These are phyloP conservation scores for Keithomyces neogunnii DNA, from an alignment of 2,329 filamentous ascomycete genomes.

Conservation along the genomic window DNA sequence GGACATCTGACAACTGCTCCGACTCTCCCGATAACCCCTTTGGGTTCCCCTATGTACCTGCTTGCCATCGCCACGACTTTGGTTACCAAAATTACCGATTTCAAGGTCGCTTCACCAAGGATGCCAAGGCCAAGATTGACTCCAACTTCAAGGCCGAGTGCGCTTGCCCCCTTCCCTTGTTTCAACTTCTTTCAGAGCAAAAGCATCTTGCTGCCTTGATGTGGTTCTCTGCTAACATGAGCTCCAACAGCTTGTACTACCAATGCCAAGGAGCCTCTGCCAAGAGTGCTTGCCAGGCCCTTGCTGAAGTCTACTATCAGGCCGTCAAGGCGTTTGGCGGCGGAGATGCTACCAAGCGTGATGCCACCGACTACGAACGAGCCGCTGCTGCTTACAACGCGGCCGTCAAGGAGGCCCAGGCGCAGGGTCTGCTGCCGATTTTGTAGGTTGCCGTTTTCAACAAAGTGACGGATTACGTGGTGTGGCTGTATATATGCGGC, in stretches of 20 bases:
- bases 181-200: background rate
- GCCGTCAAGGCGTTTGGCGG: conserved; percentile 30
- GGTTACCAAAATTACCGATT: conserved; percentile 44
- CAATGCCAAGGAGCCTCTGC: conserved; percentile 21
- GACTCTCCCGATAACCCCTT: conserved; percentile 34
- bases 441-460: background rate
- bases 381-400: conserved; percentile 25
- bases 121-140: conserved; percentile 36
- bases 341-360: conserved; percentile 19
- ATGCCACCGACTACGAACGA: conserved; percentile 23
- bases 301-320: conserved; percentile 33
- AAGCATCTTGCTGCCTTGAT: too few species aligned
- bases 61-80: conserved; percentile 48
- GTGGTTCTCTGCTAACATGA: background rate
- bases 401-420: conserved; percentile 26
- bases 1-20: conserved; percentile 34
- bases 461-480: background rate
- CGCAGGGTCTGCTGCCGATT: conserved; percentile 20
- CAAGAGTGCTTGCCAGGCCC: conserved; percentile 18
- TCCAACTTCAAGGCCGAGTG: conserved; percentile 39
- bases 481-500: too few species aligned
- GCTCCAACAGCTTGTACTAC: conserved; percentile 22
- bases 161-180: conserved; percentile 19
- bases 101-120: conserved; percentile 37
- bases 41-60: conserved; percentile 32